Base-by-base conservation (phyloP, 345 rosid genomes). In the Euphorbia pulcherrima region DNA sequence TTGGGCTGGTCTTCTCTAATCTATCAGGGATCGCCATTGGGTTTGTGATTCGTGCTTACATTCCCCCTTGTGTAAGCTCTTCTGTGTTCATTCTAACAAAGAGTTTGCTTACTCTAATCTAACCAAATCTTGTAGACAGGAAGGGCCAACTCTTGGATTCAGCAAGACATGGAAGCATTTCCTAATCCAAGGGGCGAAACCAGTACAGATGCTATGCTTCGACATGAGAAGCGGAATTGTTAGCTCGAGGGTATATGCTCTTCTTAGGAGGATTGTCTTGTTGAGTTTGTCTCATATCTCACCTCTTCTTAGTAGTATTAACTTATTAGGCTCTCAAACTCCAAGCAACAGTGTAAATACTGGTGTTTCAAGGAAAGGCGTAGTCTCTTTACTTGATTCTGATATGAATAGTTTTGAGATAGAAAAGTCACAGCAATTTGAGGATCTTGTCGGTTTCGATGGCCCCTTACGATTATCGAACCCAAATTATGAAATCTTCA, bases 111-210 rank as follows among this genome's bases (percentile, higher is more conserved):
- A 33, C 17, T 6, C 72, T 46, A 74, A 79, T 63, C 81, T 82
- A 74, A 79, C 84, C 74, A 62, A 73, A 65, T 66, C 73, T 41
- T 83, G 73, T 84, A 89, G 96, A 86, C 92, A 86, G 89, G 88
- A 80, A 74, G 81, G 73, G 65, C 62, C 60, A 79, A 71, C 63
- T 71, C 67, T 61, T 68, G 26, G 9, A 30, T 68, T 68, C 86
- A 73, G 72, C 86, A 8, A 13, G 92, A 87, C 86, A 72, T 86
- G 88, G 96, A 87, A 78, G 85, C 86, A 59, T 73, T 86, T 65
- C 89, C 86, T 69, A 83, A 86, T 66, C 88, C 76, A 61, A 76
- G 65, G 62, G 85, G 92, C 70, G 86, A 87, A 82, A 68, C 83
- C 69, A 83, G 76, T 75, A 68, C 82, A 1, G 89, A 85, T 40